phyloP scores from a whole-genome alignment of 768 basidiomycete species.

The Hypsizygus marmoreus region DNA sequence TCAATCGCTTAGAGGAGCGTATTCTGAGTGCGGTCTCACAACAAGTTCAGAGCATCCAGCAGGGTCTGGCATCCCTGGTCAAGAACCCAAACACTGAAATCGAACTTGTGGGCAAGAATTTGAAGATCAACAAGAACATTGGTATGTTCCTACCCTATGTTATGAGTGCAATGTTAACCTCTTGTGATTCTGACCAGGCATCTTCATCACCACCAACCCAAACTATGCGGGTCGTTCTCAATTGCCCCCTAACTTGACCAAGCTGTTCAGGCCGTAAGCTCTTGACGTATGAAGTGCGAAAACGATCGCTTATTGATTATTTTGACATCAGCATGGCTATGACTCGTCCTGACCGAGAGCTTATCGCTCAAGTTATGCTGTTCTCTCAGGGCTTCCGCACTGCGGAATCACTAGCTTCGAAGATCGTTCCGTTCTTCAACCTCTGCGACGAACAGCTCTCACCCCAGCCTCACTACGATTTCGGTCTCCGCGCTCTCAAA shows the following conservation, averaged over 20 bases:
- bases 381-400: conserved; percentile 99
- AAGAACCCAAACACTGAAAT: conserved; percentile 90
- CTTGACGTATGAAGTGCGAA: neutral
- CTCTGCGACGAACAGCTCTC: conserved; percentile 97
- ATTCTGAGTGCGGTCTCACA: conserved; percentile 98
- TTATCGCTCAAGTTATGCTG: conserved; percentile 99
- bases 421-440: conserved; percentile 99
- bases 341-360: conserved; percentile 96
- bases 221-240: conserved; percentile 98
- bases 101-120: conserved; percentile 91
- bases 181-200: no score
- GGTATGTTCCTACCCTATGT: no score
- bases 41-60: conserved; percentile 98
- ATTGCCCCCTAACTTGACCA: conserved; percentile 84
- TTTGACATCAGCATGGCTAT: conserved; percentile 82
- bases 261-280: conserved; percentile 91
- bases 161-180: no score
- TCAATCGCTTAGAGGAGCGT: conserved; percentile 97
- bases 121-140: conserved; percentile 93
- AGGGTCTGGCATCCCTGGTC: conserved; percentile 81
- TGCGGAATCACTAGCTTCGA: conserved; percentile 95
- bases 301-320: conserved; percentile 7
- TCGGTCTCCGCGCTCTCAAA: conserved; percentile 95
- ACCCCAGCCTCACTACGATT: conserved; percentile 97
- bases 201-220: conserved; percentile 99